Evolutionary conservation across 164 flowering plant species (phyloP).

Genomic region (Dillenia turbinata): DNA sequence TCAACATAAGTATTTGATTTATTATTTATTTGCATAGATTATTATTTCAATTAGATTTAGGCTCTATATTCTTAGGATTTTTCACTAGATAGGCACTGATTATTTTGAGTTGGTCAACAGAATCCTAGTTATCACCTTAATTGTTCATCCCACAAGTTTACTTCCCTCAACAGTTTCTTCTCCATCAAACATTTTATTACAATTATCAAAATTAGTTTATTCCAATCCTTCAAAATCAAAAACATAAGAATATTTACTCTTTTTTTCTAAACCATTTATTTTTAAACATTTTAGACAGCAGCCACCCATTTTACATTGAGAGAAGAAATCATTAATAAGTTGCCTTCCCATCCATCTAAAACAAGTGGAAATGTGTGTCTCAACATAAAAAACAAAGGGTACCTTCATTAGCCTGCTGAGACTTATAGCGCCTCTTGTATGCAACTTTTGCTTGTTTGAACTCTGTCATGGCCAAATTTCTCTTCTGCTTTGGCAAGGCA

Average conservation of each 20-base stretch:
- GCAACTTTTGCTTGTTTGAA: constrained; percentile 75
- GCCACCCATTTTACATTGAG: background rate
- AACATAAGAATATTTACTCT: background rate
- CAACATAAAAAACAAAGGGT: background rate
- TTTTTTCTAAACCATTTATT: background rate
- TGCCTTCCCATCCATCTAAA: background rate
- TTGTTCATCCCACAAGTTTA: no score
- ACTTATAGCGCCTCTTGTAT: constrained; percentile 55
- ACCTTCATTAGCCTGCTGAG: constrained; percentile 40
- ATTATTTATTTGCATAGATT: no score
- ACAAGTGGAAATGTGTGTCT: no score
- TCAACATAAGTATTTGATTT: no score
- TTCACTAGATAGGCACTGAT: no score
- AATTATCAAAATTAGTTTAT: no score
- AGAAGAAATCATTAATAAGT: background rate
- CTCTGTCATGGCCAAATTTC: constrained; percentile 46
- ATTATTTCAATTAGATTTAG: no score
- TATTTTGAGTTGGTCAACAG: no score
- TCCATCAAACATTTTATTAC: no score
- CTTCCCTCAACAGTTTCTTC: no score
- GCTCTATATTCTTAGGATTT: no score
- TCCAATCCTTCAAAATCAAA: background rate
- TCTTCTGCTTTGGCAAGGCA: constrained; percentile 73
- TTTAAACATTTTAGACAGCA: background rate
- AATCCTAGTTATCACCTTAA: no score